Percentiles rank a stretch among this genome's conserved stretches.
These are phyloP conservation scores for Amphirosellinia nigrospora DNA, from an alignment of 495 filamentous ascomycete genomes.

Conservation along the genomic window DNA sequence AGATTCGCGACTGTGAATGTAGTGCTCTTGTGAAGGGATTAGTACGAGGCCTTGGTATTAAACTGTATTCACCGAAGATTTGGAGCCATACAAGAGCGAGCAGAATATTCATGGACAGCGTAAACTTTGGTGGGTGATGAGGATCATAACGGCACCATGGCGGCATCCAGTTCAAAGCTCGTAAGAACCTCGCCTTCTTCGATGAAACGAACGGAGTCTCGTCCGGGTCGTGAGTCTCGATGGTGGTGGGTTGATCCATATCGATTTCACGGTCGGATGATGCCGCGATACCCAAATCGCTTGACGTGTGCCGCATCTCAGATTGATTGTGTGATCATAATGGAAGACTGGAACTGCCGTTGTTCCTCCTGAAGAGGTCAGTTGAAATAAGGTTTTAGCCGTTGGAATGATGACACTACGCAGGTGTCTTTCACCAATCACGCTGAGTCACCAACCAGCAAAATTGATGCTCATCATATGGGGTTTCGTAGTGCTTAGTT, in stretches of 20 bases:
- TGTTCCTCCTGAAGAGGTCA: not conserved
- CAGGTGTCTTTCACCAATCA: not conserved
- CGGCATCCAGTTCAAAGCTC: slow-evolving; percentile 37
- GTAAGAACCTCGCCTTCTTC: slow-evolving; percentile 20
- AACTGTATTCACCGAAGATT: not conserved
- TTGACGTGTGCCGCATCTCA: not conserved
- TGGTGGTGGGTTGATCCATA: not conserved
- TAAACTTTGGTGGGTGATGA: slow-evolving; percentile 38
- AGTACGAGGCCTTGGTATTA: not conserved
- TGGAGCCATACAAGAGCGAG: slow-evolving; percentile 37
- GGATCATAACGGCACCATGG: slow-evolving; percentile 42
- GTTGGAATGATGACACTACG: not conserved
- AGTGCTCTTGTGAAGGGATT: slow-evolving; percentile 34
- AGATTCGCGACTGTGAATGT: slow-evolving; percentile 71
- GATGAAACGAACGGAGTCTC: not conserved
- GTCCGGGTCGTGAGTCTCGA: not conserved
- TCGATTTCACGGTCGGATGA: not conserved
- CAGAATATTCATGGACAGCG: slow-evolving; percentile 38
- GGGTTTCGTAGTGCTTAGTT: not conserved
- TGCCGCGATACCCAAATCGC: not conserved
- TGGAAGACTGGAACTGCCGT: not conserved
- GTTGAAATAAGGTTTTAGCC: not conserved
- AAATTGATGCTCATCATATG: not conserved
- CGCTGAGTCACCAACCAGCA: not conserved
- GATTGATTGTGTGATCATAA: not conserved